phyloP scores from a whole-genome alignment of 140 eudicot species.

The Cichorium intybus region DNA sequence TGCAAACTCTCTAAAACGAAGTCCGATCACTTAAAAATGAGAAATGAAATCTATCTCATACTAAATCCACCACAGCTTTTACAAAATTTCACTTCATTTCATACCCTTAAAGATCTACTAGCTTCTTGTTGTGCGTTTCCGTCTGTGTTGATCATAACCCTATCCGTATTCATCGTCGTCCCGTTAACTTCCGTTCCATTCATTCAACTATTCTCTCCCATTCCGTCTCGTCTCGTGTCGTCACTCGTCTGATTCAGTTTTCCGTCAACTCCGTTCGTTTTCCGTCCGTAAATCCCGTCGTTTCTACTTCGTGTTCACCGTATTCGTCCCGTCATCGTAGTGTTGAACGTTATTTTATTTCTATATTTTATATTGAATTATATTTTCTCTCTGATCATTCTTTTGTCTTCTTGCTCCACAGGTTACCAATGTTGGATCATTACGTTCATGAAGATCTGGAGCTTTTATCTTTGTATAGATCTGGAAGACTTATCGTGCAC shows the following conservation, averaged over 20 bases:
- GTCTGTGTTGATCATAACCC: background rate
- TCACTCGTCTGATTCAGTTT: too few species aligned
- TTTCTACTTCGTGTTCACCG: background rate
- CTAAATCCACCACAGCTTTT: background rate
- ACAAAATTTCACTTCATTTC: background rate
- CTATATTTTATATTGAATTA: background rate
- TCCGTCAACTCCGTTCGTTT: conserved; percentile 3
- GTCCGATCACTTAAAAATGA: background rate
- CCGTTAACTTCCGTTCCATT: background rate
- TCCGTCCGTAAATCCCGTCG: background rate
- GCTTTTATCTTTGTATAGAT: background rate
- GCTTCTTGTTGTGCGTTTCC: background rate
- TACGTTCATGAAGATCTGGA: too few species aligned
- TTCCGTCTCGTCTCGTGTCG: background rate
- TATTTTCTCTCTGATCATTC: background rate
- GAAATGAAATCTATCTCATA: background rate
- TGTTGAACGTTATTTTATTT: background rate
- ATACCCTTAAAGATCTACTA: background rate
- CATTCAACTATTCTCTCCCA: background rate
- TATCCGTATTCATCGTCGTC: background rate
- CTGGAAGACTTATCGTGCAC: background rate
- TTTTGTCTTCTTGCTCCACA: conserved; percentile 9
- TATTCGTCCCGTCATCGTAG: background rate
- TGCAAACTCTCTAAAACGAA: conserved; percentile 3
- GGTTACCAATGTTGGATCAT: background rate